Evolutionary conservation across 495 filamentous ascomycete species (phyloP).

Genomic region (Parmelia sp.): DNA sequence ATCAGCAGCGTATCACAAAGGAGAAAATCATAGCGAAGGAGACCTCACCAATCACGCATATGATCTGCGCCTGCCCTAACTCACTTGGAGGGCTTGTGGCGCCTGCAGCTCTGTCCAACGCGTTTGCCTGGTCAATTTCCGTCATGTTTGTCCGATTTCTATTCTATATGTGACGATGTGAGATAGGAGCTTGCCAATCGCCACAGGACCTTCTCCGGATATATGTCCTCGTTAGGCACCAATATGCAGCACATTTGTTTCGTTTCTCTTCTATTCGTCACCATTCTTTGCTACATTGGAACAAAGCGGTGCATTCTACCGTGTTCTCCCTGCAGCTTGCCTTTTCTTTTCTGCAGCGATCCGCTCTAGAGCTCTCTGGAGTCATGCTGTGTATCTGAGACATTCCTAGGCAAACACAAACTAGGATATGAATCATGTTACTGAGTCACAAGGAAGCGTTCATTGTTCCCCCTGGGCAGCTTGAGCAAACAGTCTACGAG

Average conservation of each 20-base stretch:
- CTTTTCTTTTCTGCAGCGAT: background rate
- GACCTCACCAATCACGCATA: constrained; percentile 17
- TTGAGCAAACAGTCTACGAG: background rate
- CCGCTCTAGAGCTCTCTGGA: background rate
- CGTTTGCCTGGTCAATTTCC: background rate
- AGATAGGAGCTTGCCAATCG: background rate
- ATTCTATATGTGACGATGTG: background rate
- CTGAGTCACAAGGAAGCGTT: background rate
- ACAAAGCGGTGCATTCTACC: background rate
- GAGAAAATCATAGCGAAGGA: background rate
- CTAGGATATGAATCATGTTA: background rate
- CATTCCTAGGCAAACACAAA: background rate
- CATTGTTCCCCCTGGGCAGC: background rate
- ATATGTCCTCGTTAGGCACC: background rate
- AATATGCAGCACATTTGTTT: background rate
- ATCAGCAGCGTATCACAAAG: constrained; percentile 17
- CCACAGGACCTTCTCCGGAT: background rate
- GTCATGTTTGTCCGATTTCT: constrained; percentile 4
- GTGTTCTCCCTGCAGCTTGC: background rate
- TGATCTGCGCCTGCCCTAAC: constrained; percentile 7
- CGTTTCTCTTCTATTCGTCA: background rate
- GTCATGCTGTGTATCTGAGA: background rate
- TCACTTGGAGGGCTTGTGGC: background rate
- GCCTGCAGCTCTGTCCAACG: background rate
- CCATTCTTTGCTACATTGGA: background rate